These are phyloP conservation scores for Emmonsiellopsis sp. DNA, from an alignment of 2,329 filamentous ascomycete species.

Conservation along the genomic window DNA sequence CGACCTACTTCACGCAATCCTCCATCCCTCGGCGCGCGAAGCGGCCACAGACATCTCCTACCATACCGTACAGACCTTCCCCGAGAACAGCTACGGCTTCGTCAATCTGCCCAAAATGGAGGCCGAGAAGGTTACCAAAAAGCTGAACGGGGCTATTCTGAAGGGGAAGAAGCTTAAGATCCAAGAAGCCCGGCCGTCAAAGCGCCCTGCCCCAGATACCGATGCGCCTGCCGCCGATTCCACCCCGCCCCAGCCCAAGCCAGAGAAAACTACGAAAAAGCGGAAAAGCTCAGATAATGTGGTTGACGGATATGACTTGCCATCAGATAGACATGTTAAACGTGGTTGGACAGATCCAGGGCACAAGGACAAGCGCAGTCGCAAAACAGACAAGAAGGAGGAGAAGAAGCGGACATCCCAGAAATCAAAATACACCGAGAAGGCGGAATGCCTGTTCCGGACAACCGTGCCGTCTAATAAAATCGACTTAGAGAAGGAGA, in stretches of 20 bases:
- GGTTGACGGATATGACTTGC: slow-evolving; percentile 61
- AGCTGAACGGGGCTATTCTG: slow-evolving; percentile 75
- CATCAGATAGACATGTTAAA: slow-evolving; percentile 68
- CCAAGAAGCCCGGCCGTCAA: slow-evolving; percentile 60
- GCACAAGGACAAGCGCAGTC: slow-evolving; percentile 32
- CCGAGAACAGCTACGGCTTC: slow-evolving; percentile 84
- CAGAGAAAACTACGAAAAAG: slow-evolving; percentile 37
- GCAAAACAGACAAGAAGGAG: slow-evolving; percentile 42
- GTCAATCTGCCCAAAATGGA: slow-evolving; percentile 71
- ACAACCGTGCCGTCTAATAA: slow-evolving; percentile 60
- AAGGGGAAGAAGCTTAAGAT: slow-evolving; percentile 79
- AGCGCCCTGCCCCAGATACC: slow-evolving; percentile 17
- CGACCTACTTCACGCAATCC: slow-evolving; percentile 60
- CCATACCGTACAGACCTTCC: slow-evolving; percentile 76
- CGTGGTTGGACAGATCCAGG: slow-evolving; percentile 75
- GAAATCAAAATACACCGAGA: slow-evolving; percentile 68
- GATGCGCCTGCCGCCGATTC: slow-evolving; percentile 18
- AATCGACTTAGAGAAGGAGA: slow-evolving; percentile 18
- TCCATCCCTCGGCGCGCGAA: slow-evolving; percentile 58
- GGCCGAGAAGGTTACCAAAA: slow-evolving; percentile 84
- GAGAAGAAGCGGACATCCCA: slow-evolving; percentile 50
- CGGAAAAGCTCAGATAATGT: slow-evolving; percentile 46
- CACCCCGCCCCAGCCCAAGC: slow-evolving; percentile 30
- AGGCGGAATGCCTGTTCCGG: slow-evolving; percentile 76
- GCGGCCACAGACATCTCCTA: slow-evolving; percentile 75